Conservation (phyloP, 129 eudicot species). For the Gnaphalium uliginosum region DNA sequence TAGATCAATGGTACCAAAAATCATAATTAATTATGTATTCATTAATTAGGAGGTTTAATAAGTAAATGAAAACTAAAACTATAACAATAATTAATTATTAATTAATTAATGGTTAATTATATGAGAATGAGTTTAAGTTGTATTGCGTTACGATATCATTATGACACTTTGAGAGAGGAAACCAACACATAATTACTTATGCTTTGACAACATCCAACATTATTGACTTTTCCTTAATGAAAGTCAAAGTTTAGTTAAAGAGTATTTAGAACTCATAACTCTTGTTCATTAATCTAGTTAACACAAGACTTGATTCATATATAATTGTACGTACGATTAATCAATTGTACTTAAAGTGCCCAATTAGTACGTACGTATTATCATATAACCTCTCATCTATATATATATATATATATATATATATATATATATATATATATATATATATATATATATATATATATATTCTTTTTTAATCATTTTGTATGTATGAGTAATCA, state of each 20-base stretch:
- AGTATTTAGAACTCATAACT: slow-evolving; percentile 31
- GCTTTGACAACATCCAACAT: slow-evolving; percentile 37
- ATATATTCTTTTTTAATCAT: background rate
- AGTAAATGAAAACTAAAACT: slow-evolving; percentile 31
- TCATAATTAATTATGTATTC: slow-evolving; percentile 48
- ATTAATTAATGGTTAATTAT: too few species aligned
- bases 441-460: too few species aligned
- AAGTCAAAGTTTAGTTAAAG: slow-evolving; percentile 39
- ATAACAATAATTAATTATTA: slow-evolving; percentile 42
- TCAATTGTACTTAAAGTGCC: background rate
- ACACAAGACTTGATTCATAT: background rate
- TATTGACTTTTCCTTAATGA: slow-evolving; percentile 30
- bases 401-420: too few species aligned
- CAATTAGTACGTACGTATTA: background rate
- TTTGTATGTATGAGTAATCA: background rate
- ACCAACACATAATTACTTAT: slow-evolving; percentile 35
- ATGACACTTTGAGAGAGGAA: slow-evolving; percentile 37
- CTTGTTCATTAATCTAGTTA: slow-evolving; percentile 13
- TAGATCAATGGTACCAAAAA: slow-evolving; percentile 24
- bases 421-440: too few species aligned
- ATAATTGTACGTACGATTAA: background rate
- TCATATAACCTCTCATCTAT: background rate
- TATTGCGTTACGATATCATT: slow-evolving; percentile 41
- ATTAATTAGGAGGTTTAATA: slow-evolving; percentile 35
- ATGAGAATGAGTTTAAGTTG: slow-evolving; percentile 36